Conservation (phyloP, 2,329 filamentous ascomycete genomes). For the Penicillium crustosum region DNA sequence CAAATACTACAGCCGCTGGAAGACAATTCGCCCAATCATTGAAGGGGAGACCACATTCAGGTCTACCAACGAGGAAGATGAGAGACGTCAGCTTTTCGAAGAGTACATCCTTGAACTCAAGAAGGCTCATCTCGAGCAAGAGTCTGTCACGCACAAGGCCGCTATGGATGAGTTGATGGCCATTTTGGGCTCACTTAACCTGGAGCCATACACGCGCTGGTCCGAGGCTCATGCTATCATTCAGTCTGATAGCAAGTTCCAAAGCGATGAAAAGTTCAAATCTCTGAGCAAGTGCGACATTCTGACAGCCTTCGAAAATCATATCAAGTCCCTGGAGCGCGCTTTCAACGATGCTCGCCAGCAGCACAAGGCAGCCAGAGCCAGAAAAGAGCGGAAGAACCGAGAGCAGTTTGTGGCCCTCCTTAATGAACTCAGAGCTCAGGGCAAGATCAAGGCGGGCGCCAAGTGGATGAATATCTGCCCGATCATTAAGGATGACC, state of each 20-base stretch:
- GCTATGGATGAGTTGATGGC: conserved; percentile 81
- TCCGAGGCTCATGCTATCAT: conserved; percentile 82
- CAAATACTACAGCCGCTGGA: conserved; percentile 95
- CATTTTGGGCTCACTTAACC: conserved; percentile 73
- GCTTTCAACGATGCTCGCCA: conserved; percentile 89
- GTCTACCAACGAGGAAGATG: conserved; percentile 81
- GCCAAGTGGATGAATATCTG: conserved; percentile 86
- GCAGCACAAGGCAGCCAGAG: conserved; percentile 77
- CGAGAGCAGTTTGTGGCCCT: conserved; percentile 78
- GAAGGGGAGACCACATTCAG: conserved; percentile 95
- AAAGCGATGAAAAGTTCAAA: conserved; percentile 81
- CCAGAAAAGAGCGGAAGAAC: conserved; percentile 78
- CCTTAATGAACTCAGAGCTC: conserved; percentile 69
- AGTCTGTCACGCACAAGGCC: conserved; percentile 69
- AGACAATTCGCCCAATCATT: conserved; percentile 89
- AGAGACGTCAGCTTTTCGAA: conserved; percentile 86
- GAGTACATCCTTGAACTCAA: conserved; percentile 87
- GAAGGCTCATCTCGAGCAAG: conserved; percentile 73
- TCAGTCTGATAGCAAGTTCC: conserved; percentile 72
- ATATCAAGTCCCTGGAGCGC: conserved; percentile 89
- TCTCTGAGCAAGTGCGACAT: conserved; percentile 84
- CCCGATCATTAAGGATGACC: conserved; percentile 72
- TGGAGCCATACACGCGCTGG: conserved; percentile 95
- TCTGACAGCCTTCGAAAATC: conserved; percentile 87
- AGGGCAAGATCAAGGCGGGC: conserved; percentile 82